These are phyloP conservation scores for Effrenium voratum DNA, from an alignment of 73 alveolate genomes.

Conservation along the genomic window DNA sequence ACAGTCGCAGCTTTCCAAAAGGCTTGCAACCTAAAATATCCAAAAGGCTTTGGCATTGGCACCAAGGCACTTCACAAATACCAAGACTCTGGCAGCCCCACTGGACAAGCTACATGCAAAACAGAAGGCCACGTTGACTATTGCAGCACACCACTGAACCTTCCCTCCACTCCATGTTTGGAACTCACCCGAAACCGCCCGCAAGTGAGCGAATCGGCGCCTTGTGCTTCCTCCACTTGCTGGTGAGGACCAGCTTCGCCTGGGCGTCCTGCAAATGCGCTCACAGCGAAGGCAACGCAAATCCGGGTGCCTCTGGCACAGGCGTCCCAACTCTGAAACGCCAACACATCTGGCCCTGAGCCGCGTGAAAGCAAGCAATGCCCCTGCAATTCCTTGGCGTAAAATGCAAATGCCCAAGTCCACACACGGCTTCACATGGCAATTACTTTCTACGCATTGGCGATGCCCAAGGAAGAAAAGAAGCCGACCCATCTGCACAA, in stretches of 20 bases:
- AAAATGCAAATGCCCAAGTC: background rate
- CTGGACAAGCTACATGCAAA: too few species aligned
- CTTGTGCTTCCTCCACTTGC: constrained; percentile 65
- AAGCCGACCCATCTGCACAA: too few species aligned
- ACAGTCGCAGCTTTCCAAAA: too few species aligned
- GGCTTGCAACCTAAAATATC: too few species aligned
- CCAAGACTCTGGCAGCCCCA: too few species aligned
- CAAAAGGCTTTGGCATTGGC: too few species aligned
- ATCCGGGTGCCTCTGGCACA: background rate
- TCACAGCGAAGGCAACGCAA: background rate
- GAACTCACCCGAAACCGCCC: background rate
- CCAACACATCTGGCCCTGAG: background rate
- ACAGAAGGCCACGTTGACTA: too few species aligned
- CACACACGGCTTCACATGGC: background rate
- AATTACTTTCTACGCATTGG: too few species aligned
- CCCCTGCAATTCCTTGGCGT: background rate
- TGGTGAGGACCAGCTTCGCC: constrained; percentile 83
- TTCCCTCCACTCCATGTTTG: too few species aligned
- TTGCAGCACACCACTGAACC: too few species aligned
- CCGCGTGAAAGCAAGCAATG: background rate
- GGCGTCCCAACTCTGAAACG: background rate
- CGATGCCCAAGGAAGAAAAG: too few species aligned
- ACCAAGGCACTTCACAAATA: too few species aligned
- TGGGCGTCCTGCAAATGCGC: constrained; percentile 26
- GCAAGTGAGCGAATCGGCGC: background rate